Percentiles rank a stretch among this genome's conserved stretches.
Conservation (phyloP, 208 protist species). For the Wallacemonas collosoma region DNA sequence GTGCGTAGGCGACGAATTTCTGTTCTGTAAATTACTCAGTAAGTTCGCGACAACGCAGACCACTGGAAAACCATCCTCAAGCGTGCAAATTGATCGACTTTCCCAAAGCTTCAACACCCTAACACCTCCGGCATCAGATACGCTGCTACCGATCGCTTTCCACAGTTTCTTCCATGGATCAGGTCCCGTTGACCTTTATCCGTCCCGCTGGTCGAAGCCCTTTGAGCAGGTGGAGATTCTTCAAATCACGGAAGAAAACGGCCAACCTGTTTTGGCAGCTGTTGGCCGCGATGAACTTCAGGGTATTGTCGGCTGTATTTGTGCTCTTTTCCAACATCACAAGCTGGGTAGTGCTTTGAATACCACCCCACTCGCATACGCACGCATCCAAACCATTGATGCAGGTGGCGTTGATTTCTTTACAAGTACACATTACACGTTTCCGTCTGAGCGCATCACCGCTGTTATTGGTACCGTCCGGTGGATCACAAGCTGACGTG, state of each 20-base stretch:
- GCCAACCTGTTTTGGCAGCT: conserved; percentile 42
- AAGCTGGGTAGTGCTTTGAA: conserved; percentile 47
- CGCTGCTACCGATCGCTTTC: conserved; percentile 43
- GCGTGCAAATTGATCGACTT: conserved; percentile 58
- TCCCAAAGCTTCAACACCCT: conserved; percentile 53
- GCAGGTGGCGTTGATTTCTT: conserved; percentile 70
- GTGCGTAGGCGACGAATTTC: conserved; percentile 72
- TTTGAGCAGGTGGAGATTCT: conserved; percentile 71
- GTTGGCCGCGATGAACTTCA: conserved; percentile 65
- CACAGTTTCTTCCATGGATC: conserved; percentile 75
- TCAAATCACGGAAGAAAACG: conserved; percentile 62
- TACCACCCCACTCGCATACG: conserved; percentile 56
- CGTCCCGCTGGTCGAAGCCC: conserved; percentile 62
- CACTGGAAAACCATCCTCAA: conserved; percentile 17
- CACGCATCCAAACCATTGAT: conserved; percentile 69
- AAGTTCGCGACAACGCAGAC: conserved; percentile 28
- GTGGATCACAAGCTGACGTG: conserved; percentile 67
- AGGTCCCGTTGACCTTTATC: conserved; percentile 59
- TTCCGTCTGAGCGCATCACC: conserved; percentile 68
- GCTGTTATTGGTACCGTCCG: conserved; percentile 72
- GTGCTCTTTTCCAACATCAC: conserved; percentile 55
- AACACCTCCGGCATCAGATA: conserved; percentile 26
- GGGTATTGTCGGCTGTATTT: conserved; percentile 76
- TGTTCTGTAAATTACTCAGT: conserved; percentile 60
- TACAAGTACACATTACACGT: conserved; percentile 73